phyloP scores from a whole-genome alignment of 495 filamentous ascomycete genomes.

The Lichenothelia convexa region DNA sequence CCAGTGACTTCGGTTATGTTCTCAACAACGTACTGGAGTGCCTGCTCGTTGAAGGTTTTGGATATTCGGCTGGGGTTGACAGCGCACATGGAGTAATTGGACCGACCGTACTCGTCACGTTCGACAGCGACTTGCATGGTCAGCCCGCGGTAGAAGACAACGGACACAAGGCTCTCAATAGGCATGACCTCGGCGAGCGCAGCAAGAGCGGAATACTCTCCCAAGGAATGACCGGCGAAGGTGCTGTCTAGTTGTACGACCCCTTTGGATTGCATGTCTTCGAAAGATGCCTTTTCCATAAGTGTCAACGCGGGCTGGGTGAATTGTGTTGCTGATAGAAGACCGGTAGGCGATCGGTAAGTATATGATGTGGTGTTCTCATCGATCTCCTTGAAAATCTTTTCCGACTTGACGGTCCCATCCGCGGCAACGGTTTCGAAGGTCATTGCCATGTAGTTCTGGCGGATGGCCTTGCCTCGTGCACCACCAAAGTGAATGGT shows the following conservation, averaged over 20 bases:
- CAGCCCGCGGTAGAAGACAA: conserved; percentile 96
- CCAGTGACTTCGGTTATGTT: conserved; percentile 80
- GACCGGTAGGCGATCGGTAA: conserved; percentile 84
- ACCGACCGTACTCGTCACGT: conserved; percentile 77
- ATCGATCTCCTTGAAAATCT: conserved; percentile 94
- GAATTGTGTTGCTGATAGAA: conserved; percentile 95
- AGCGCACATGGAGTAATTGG: conserved; percentile 97
- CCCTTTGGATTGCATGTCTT: conserved; percentile 96
- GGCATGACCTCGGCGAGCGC: conserved; percentile 97
- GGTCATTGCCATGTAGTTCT: conserved; percentile 99
- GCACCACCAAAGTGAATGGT: conserved; percentile 97
- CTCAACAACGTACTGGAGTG: conserved; percentile 85
- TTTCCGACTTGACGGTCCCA: conserved; percentile 87
- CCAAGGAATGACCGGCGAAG: conserved; percentile 94
- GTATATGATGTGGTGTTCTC: conserved; percentile 89
- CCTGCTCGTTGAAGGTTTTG: conserved; percentile 94
- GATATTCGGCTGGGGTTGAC: conserved; percentile 95
- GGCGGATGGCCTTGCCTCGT: conserved; percentile 86
- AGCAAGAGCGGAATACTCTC: conserved; percentile 94
- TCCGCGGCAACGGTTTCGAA: conserved; percentile 90
- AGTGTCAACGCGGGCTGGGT: conserved; percentile 92
- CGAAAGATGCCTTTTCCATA: conserved; percentile 99
- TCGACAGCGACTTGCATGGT: conserved; percentile 99
- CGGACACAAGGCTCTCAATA: conserved; percentile 92
- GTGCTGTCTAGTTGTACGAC: conserved; percentile 89